phyloP scores from a whole-genome alignment of 768 basidiomycete genomes.

The Lactifluus pinguis region DNA sequence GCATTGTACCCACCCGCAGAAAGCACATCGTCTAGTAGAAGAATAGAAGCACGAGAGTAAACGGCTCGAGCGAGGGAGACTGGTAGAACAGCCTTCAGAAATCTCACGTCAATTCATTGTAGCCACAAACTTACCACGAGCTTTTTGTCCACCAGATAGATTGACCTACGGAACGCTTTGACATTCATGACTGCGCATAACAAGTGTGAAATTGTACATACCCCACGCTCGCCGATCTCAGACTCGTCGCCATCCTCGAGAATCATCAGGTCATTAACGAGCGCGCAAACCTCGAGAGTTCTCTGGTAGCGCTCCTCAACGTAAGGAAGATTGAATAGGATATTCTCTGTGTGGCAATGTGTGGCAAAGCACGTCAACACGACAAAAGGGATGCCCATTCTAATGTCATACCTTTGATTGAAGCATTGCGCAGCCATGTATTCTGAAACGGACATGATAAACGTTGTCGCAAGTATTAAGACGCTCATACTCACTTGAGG shows the following conservation, averaged over 20 bases:
- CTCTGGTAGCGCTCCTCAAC: conserved; percentile 64
- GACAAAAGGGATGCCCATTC: neutral
- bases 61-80: conserved; percentile 78
- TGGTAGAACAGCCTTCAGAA: conserved; percentile 22
- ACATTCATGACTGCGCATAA: no score
- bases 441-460: conserved; percentile 20
- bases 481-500: conserved; percentile 45
- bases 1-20: conserved; percentile 31
- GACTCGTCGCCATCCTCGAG: conserved; percentile 83
- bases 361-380: conserved; percentile 3
- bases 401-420: conserved; percentile 40
- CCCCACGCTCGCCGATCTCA: conserved; percentile 82
- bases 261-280: conserved; percentile 68
- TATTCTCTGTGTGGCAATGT: conserved; percentile 45
- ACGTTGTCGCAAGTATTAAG: conserved; percentile 10
- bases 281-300: conserved; percentile 69
- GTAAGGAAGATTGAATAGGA: conserved; percentile 71
- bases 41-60: conserved; percentile 75
- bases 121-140: conserved; percentile 33
- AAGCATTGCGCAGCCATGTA: conserved; percentile 69
- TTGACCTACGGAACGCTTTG: conserved; percentile 28
- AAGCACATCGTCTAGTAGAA: conserved; percentile 79
- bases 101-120: neutral
- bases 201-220: conserved; percentile 24
- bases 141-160: conserved; percentile 46